These are phyloP conservation scores for Boletellus ananas DNA, from an alignment of 768 basidiomycete species.

Conservation along the genomic window DNA sequence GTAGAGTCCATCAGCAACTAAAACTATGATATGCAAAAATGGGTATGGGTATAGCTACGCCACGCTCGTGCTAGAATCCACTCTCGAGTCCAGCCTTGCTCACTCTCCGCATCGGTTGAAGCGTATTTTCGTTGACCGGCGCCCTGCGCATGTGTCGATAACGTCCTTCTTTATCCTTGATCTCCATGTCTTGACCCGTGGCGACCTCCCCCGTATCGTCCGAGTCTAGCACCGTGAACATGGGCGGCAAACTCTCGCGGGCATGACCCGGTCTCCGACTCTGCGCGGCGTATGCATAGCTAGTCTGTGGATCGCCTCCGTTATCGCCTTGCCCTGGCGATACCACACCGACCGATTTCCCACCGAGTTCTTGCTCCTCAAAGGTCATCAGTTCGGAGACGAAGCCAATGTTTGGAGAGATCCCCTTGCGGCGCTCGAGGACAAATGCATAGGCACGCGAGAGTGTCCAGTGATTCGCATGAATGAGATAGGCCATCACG, in stretches of 20 bases:
- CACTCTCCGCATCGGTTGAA: slow-evolving; percentile 86
- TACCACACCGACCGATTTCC: slow-evolving; percentile 33
- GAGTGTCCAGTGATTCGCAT: slow-evolving; percentile 95
- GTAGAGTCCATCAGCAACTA: slow-evolving; percentile 1
- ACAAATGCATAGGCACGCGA: slow-evolving; percentile 90
- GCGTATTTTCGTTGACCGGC: slow-evolving; percentile 81
- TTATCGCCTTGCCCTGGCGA: slow-evolving; percentile 17
- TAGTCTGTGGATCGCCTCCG: slow-evolving; percentile 28
- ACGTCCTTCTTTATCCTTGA: slow-evolving; percentile 79
- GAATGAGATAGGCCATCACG: slow-evolving; percentile 96
- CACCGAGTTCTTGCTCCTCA: slow-evolving; percentile 86
- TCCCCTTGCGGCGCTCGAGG: slow-evolving; percentile 86
- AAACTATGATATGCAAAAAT: slow-evolving; percentile 5
- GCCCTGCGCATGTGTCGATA: slow-evolving; percentile 85
- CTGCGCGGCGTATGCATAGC: slow-evolving; percentile 43
- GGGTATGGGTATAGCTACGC: slow-evolving; percentile 13
- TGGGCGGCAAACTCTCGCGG: slow-evolving; percentile 60
- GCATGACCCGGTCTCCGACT: slow-evolving; percentile 58
- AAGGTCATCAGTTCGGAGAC: slow-evolving; percentile 96
- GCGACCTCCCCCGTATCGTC: slow-evolving; percentile 33
- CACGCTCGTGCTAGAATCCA: slow-evolving; percentile 25
- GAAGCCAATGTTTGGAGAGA: slow-evolving; percentile 97
- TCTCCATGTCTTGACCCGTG: slow-evolving; percentile 82
- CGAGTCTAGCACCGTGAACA: slow-evolving; percentile 24
- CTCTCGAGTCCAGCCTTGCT: slow-evolving; percentile 94